These are phyloP conservation scores for Cyberlindnera subsufficiens DNA, from an alignment of 805 yeast genomes.

Conservation along the genomic window DNA sequence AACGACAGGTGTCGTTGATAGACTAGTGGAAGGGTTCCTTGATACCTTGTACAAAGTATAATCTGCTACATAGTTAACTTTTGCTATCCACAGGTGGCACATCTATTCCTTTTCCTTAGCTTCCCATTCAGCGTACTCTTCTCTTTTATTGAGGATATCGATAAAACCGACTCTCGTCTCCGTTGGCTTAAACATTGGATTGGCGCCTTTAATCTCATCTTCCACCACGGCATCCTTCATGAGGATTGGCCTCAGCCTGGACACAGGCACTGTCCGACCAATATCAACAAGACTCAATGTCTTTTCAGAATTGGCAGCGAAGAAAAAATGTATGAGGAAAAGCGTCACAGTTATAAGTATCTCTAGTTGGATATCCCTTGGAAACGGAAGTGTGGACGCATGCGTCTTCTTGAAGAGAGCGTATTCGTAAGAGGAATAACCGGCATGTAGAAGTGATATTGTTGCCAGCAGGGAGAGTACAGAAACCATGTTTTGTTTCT, in stretches of 20 bases:
- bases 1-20: slow-evolving; percentile 80
- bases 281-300: slow-evolving; percentile 23
- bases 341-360: slow-evolving; percentile 40
- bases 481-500: not conserved
- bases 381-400: slow-evolving; percentile 24
- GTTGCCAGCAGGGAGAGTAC: slow-evolving; percentile 7
- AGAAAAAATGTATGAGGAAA: slow-evolving; percentile 25
- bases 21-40: slow-evolving; percentile 70
- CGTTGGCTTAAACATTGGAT: slow-evolving; percentile 36
- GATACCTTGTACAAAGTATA: slow-evolving; percentile 64
- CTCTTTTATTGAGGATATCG: slow-evolving; percentile 40
- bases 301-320: slow-evolving; percentile 13
- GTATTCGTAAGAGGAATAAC: slow-evolving; percentile 49
- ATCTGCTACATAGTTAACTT: not conserved
- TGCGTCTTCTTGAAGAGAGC: slow-evolving; percentile 29
- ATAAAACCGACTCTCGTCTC: slow-evolving; percentile 48
- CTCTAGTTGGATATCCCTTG: slow-evolving; percentile 47
- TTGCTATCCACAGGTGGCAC: not conserved
- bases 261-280: slow-evolving; percentile 22
- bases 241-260: slow-evolving; percentile 40
- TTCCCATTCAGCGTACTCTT: slow-evolving; percentile 29
- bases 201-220: slow-evolving; percentile 41
- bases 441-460: slow-evolving; percentile 37
- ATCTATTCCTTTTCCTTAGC: not conserved
- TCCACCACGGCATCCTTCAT: slow-evolving; percentile 42